Evolutionary conservation across 2,329 filamentous ascomycete genomes (phyloP), one percentile per base, ranked within the genome.

Genomic region (Pochonia chlamydosporia): DNA sequence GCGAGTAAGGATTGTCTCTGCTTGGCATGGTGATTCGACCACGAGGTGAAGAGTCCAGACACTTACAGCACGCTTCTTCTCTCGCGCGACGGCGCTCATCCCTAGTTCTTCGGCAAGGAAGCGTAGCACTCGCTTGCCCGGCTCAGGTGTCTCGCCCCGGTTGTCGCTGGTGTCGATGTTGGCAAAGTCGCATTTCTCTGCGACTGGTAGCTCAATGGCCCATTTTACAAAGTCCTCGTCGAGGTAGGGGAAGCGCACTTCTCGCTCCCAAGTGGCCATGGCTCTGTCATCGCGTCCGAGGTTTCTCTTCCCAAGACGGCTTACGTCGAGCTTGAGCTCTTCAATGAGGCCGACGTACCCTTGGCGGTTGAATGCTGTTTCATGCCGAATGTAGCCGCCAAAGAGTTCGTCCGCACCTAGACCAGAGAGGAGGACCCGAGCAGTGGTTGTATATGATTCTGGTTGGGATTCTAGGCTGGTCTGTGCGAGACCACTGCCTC

Each of bases 381-480:
- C 79, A 59, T 99, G 93, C 7, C 95, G 82, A 9, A 82, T 83
- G 63, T 99, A 99, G 7, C 93, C 93, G 14, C 88, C 93, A 62
- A 99, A 97, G 1, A 99, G 79, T 67, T 99, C 93, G 60, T 99
- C 93, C 2, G 95, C 95, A 2, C 95, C 93, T 2, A 99, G 78
- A 0, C 93, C 95, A 0, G 93, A 97, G 1, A 99, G 74, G 1
- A 99, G 77, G 0, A 96, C 89, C 26, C 89, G 82, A 1, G 91
- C 88, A 1, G 82, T 72, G 0, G 88, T 90, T 9, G 69, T 74
- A 59, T 90, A 91, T 0, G 63, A 54, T 5, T 56, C 39, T 1
- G 56, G 47, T 3, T 63, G 56, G n/a, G 57, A 49, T 23, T 58
- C 52, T 2, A 49, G 49, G 28, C 55, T 49, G 11, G 54, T 60